Base-by-base conservation (phyloP, 2,329 filamentous ascomycete genomes). In the Trichoderma guizhouense region DNA sequence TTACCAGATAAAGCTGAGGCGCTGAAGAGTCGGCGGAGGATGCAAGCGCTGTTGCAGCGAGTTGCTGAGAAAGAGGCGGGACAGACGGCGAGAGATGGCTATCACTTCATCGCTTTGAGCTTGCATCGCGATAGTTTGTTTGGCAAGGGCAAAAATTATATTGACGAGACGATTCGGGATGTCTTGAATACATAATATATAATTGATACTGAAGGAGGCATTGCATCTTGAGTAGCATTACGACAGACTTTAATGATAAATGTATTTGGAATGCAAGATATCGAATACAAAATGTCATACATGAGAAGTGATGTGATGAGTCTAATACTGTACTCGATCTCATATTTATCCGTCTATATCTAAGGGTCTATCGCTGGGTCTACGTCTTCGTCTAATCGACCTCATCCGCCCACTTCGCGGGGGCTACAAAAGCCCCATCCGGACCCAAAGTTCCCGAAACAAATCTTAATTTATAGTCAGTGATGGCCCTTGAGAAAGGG, bases 371-470 rank as follows among this genome's bases (percentile, higher is more conserved):
- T 53, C 9, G 21, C 11, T 34, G 7, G 12, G n/a, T 67, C 64
- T 68, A 68, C 21, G n/a, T 11, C 14, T 8, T 51, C 14, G 26
- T n/a, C 63, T 78, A 80, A 60, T 82, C 80, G 4, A 82, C 74
- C 28, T 82, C 80, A 14, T 81, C 80, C 2, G 76, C 73, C 39
- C 77, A 82, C 67, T 81, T 76, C 0, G 78, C 71, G 0, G 82
- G 83, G 2, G 81, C 79, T 15, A 83, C 79, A 58, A 78, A 84
- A 0, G 80, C 80, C 0, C 81, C 82, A 12, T 79, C 78, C 5
- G 77, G 77, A 6, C 80, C 79, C 74, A 81, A 78, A 0, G 82
- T 83, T 11, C 81, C 81, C 1, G 78, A 76, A 2, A 87, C 82
- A 68, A 83, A 86, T 76, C 85, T 86, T 28, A 7, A 18, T 21